phyloP scores from a whole-genome alignment of 192 early-diverging fungal species.

The Mortierella alpina region DNA sequence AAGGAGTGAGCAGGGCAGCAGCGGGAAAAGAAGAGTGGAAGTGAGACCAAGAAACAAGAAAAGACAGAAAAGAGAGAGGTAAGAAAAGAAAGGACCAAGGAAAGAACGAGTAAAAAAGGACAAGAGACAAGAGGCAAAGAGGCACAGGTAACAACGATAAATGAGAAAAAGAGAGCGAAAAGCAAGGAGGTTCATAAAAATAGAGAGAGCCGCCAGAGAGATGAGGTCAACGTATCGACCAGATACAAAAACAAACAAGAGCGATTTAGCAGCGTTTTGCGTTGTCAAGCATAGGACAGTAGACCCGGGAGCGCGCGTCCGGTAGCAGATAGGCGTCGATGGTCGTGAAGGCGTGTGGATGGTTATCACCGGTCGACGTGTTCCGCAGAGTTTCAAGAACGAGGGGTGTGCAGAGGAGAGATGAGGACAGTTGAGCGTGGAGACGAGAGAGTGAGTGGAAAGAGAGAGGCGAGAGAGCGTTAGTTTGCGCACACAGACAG shows the following conservation, averaged over 20 bases:
- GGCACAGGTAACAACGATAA: neutral
- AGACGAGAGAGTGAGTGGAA: neutral
- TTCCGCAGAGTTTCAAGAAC: neutral
- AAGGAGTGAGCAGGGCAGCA: too few species aligned
- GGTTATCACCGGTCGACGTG: too few species aligned
- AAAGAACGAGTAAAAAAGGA: neutral
- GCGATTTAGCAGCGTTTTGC: neutral
- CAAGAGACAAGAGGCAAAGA: neutral
- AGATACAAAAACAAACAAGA: conserved; percentile 6
- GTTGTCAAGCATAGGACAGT: too few species aligned
- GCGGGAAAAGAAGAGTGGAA: neutral
- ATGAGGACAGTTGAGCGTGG: neutral
- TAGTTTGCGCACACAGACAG: too few species aligned
- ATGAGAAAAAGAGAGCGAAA: neutral
- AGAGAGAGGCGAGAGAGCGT: neutral
- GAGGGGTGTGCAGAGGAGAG: neutral
- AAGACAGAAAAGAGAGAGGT: neutral
- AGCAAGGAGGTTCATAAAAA: conserved; percentile 17
- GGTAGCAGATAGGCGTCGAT: too few species aligned
- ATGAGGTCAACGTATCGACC: neutral
- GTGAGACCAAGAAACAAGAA: neutral
- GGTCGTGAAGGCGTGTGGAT: too few species aligned
- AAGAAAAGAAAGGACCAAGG: neutral
- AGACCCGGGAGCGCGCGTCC: too few species aligned
- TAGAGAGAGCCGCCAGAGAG: neutral